phyloP scores from a whole-genome alignment of 2,329 filamentous ascomycete genomes.

The Dryadomyces quercivorus region DNA sequence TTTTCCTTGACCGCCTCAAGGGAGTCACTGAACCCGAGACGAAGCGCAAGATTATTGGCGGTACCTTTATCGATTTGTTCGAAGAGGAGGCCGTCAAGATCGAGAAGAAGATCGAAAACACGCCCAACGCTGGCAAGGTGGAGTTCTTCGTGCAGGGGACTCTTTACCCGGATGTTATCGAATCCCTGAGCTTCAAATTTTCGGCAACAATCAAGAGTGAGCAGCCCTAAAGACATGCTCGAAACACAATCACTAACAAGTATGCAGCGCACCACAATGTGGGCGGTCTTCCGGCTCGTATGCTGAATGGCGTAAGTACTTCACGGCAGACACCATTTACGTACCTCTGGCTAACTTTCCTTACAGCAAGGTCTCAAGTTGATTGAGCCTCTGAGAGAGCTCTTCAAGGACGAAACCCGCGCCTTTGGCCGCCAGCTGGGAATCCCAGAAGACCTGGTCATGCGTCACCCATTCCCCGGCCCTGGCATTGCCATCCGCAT shows the following conservation, averaged over 20 bases:
- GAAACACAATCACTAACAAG: neutral
- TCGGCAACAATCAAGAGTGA: conserved; percentile 20
- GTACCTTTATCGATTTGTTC: conserved; percentile 54
- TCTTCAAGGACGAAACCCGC: conserved; percentile 70
- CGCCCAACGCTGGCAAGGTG: conserved; percentile 58
- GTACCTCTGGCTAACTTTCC: neutral
- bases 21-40: conserved; percentile 71
- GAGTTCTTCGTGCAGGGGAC: conserved; percentile 84
- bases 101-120: conserved; percentile 56
- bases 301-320: neutral
- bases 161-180: conserved; percentile 23
- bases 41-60: conserved; percentile 67
- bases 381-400: conserved; percentile 65
- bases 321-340: too few relatives aligned
- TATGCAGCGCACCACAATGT: conserved; percentile 28
- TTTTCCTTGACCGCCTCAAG: conserved; percentile 64
- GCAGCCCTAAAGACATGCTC: neutral
- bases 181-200: conserved; percentile 31
- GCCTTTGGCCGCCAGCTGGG: conserved; percentile 55
- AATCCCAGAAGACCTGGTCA: conserved; percentile 63
- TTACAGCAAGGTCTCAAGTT: conserved; percentile 37
- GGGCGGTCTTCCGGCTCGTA: conserved; percentile 26
- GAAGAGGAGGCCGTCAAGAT: conserved; percentile 61
- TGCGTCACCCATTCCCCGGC: conserved; percentile 37
- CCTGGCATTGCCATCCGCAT: conserved; percentile 62